Evolutionary conservation across 495 filamentous ascomycete species (phyloP).

Genomic region (Lindgomyces ingoldianus): DNA sequence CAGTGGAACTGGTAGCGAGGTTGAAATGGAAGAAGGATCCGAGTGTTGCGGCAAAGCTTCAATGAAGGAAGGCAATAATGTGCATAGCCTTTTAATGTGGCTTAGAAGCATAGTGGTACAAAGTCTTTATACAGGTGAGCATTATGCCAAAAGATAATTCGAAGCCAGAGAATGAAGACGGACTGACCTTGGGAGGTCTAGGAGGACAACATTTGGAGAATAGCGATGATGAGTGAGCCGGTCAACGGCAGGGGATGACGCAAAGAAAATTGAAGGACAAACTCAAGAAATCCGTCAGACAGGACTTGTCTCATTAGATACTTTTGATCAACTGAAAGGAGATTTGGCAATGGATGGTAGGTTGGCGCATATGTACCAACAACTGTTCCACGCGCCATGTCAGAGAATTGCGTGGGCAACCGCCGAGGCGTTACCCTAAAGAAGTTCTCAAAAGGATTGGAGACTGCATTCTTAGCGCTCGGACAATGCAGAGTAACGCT

Average conservation of each 20-base stretch:
- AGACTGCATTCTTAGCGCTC: constrained; percentile 24
- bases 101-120: constrained; percentile 41
- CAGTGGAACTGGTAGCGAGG: constrained; percentile 22
- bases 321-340: constrained; percentile 20
- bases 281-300: constrained; percentile 38
- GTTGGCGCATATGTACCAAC: constrained; percentile 33
- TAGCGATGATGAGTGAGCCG: constrained; percentile 19
- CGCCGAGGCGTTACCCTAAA: constrained; percentile 34
- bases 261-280: constrained; percentile 36
- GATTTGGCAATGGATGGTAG: constrained; percentile 18
- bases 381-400: constrained; percentile 22
- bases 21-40: constrained; percentile 9
- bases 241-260: constrained; percentile 29
- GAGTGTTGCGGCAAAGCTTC: constrained; percentile 28
- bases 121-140: constrained; percentile 25
- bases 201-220: constrained; percentile 31
- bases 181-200: constrained; percentile 33
- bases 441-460: constrained; percentile 25
- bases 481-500: constrained; percentile 10
- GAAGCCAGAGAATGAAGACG: not conserved
- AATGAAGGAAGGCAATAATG: constrained; percentile 34
- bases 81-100: constrained; percentile 37
- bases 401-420: constrained; percentile 31
- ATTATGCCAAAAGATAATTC: constrained; percentile 1
- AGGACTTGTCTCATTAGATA: constrained; percentile 27